A percentile compares a stretch with the other conserved stretches of the same genome.
These are phyloP conservation scores for Hypoxylon perforatum DNA, from an alignment of 495 filamentous ascomycete genomes.

Conservation along the genomic window DNA sequence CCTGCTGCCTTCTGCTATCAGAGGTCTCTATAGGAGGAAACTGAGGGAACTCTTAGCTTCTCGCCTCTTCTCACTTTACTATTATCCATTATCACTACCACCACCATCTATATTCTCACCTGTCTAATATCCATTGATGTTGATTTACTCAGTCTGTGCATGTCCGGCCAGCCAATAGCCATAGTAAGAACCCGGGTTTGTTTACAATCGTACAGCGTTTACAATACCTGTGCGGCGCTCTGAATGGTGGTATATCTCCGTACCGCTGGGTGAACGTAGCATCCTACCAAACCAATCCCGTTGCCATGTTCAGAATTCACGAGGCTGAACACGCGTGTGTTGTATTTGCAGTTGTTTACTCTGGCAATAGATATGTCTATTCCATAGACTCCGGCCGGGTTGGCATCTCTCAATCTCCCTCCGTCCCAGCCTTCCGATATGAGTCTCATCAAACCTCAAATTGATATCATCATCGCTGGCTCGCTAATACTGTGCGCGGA, in stretches of 20 bases:
- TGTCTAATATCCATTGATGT: slow-evolving; percentile 44
- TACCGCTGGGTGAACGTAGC: slow-evolving; percentile 28
- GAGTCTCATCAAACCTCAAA: slow-evolving; percentile 36
- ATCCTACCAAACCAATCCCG: slow-evolving; percentile 33
- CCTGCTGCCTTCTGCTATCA: neutral
- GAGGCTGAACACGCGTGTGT: slow-evolving; percentile 35
- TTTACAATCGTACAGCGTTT: slow-evolving; percentile 43
- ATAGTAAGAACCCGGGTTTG: slow-evolving; percentile 30
- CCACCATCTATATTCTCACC: slow-evolving; percentile 15
- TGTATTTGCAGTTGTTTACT: slow-evolving; percentile 23
- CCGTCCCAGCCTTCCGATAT: slow-evolving; percentile 17
- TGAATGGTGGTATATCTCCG: slow-evolving; percentile 40
- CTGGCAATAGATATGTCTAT: slow-evolving; percentile 26
- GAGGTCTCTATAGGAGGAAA: too few relatives aligned
- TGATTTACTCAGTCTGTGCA: slow-evolving; percentile 20
- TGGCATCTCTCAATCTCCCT: slow-evolving; percentile 3
- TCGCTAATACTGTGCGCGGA: slow-evolving; percentile 33
- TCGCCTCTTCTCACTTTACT: neutral
- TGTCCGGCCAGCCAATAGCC: slow-evolving; percentile 38
- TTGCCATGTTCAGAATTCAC: slow-evolving; percentile 23
- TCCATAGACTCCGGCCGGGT: neutral
- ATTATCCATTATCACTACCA: slow-evolving; percentile 2
- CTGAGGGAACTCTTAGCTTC: too few relatives aligned
- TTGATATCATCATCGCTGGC: slow-evolving; percentile 32
- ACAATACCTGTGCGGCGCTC: slow-evolving; percentile 20